A percentile compares a stretch with the other conserved stretches of the same genome.
phyloP scores from a whole-genome alignment of 208 protist genomes.

The Crithidia expoeki region DNA sequence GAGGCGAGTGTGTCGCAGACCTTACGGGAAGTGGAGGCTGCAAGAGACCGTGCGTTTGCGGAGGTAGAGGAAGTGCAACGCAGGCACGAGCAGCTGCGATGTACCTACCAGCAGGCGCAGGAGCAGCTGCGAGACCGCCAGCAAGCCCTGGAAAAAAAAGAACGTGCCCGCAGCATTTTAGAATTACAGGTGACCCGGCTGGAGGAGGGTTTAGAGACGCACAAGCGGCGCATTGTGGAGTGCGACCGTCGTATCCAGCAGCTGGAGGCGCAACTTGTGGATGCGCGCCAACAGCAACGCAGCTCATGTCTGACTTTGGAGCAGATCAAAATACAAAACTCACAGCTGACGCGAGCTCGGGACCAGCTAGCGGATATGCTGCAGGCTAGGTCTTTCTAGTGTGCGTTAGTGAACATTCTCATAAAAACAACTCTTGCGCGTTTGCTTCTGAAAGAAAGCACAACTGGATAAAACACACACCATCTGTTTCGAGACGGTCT shows the following conservation, averaged over 20 bases:
- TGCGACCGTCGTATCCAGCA: constrained; percentile 45
- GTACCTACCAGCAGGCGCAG: constrained; percentile 29
- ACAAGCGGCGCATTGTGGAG: constrained; percentile 57
- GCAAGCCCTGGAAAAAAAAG: constrained; percentile 23
- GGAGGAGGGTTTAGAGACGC: constrained; percentile 53
- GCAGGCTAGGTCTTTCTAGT: constrained; percentile 17
- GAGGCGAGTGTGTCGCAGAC: constrained; percentile 37
- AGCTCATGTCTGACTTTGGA: constrained; percentile 54
- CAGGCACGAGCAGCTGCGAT: constrained; percentile 33
- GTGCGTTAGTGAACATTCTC: not conserved
- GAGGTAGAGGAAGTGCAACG: constrained; percentile 43
- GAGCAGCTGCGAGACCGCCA: constrained; percentile 31
- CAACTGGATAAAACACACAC: no score
- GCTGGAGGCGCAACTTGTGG: constrained; percentile 49
- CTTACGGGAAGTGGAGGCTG: constrained; percentile 36
- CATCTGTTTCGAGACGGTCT: no score
- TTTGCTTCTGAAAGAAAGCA: no score
- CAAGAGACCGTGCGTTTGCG: constrained; percentile 32
- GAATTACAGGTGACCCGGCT: constrained; percentile 46
- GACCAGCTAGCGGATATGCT: constrained; percentile 53
- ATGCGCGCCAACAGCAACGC: constrained; percentile 44
- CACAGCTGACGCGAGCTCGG: constrained; percentile 43
- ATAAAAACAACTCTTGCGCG: not conserved
- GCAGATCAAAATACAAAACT: constrained; percentile 60
- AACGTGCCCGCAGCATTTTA: constrained; percentile 43